Conservation (phyloP, 208 protist genomes). For the Trypanosoma mega region DNA sequence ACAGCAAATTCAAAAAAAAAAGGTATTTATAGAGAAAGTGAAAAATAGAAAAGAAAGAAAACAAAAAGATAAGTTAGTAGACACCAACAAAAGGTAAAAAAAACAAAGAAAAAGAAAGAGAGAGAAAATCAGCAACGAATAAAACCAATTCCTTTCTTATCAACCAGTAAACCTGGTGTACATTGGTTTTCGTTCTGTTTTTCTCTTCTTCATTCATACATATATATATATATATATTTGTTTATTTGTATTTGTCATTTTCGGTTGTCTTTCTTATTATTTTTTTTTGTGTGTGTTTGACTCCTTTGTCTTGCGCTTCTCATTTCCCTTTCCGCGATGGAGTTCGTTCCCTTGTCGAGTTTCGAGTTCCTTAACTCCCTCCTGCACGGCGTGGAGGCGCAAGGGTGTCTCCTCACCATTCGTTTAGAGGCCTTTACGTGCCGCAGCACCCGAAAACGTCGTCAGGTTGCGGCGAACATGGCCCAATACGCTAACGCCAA, state of each 20-base stretch:
- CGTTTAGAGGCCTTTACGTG: slow-evolving; percentile 78
- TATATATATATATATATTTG: slow-evolving; percentile 6
- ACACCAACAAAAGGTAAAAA: too few species aligned
- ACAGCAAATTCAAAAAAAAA: too few species aligned
- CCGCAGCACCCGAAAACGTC: slow-evolving; percentile 64
- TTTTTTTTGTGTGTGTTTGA: background rate
- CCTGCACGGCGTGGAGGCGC: slow-evolving; percentile 60
- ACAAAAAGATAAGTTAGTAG: too few species aligned
- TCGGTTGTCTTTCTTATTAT: slow-evolving; percentile 13
- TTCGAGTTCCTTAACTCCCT: slow-evolving; percentile 83
- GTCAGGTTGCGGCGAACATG: slow-evolving; percentile 48
- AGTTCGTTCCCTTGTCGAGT: slow-evolving; percentile 69
- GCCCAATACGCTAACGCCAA: slow-evolving; percentile 48
- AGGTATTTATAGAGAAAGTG: too few species aligned
- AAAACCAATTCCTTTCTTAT: too few species aligned
- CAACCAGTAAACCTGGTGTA: too few species aligned
- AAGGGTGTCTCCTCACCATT: slow-evolving; percentile 64
- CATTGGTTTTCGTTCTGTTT: too few species aligned
- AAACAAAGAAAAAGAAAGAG: background rate
- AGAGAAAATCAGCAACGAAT: background rate
- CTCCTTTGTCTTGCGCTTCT: background rate
- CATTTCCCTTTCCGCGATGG: slow-evolving; percentile 29
- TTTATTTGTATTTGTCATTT: background rate
- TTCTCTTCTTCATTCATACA: too few species aligned
- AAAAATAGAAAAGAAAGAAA: too few species aligned